phyloP scores from a whole-genome alignment of 2,329 filamentous ascomycete genomes.

The Arthroderma sp. region DNA sequence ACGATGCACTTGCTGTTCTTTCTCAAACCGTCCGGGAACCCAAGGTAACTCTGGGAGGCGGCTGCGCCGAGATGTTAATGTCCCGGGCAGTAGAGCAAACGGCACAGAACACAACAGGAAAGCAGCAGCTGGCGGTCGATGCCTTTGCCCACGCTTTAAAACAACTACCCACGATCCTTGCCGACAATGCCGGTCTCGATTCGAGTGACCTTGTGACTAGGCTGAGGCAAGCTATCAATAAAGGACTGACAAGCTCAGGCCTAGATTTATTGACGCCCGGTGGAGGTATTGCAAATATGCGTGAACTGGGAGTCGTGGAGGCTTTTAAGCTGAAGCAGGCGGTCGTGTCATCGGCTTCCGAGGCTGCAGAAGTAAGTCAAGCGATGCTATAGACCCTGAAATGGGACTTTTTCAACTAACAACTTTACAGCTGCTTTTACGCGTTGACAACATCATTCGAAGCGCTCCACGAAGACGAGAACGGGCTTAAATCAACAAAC shows the following conservation, averaged over 20 bases:
- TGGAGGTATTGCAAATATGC: slow-evolving; percentile 89
- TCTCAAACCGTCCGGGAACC: slow-evolving; percentile 95
- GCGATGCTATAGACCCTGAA: neutral
- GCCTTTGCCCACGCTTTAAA: slow-evolving; percentile 79
- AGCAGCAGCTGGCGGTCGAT: slow-evolving; percentile 88
- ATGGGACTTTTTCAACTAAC: neutral
- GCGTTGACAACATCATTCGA: slow-evolving; percentile 96
- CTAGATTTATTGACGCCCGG: slow-evolving; percentile 80
- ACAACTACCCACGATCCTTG: slow-evolving; percentile 89
- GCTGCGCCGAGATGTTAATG: slow-evolving; percentile 98
- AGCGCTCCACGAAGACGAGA: slow-evolving; percentile 75
- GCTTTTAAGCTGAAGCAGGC: slow-evolving; percentile 98
- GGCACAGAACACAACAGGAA: slow-evolving; percentile 86
- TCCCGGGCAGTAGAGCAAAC: slow-evolving; percentile 92
- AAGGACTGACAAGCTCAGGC: slow-evolving; percentile 83
- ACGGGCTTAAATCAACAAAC: slow-evolving; percentile 43
- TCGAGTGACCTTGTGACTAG: slow-evolving; percentile 86
- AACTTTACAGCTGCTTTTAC: slow-evolving; percentile 56
- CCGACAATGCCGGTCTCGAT: slow-evolving; percentile 93
- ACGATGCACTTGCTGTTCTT: slow-evolving; percentile 89
- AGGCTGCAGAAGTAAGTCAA: slow-evolving; percentile 76
- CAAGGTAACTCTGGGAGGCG: slow-evolving; percentile 83
- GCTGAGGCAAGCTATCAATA: slow-evolving; percentile 86
- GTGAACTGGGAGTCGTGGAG: slow-evolving; percentile 86
- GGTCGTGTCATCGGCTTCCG: slow-evolving; percentile 91